Conservation (phyloP, 2,329 filamentous ascomycete genomes). For the Aspergillus chevalieri region DNA sequence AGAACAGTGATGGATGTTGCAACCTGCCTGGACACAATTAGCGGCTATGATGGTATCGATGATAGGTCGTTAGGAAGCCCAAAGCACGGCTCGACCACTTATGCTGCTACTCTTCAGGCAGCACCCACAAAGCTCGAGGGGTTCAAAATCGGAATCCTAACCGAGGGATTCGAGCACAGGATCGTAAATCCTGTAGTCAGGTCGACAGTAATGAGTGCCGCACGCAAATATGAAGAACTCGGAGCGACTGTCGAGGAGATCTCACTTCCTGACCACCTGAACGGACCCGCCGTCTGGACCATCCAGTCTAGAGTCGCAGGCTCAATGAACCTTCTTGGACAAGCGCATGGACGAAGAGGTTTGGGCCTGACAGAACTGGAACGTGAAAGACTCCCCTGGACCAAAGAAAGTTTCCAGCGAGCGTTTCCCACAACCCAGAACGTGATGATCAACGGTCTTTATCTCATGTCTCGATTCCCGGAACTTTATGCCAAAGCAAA, state of each 20-base stretch:
- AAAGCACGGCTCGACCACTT: constrained; percentile 17
- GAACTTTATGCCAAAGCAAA: constrained; percentile 36
- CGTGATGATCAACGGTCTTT: constrained; percentile 36
- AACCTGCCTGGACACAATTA: constrained; percentile 40
- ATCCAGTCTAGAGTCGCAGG: constrained; percentile 35
- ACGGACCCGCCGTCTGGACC: constrained; percentile 47
- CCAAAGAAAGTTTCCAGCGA: constrained; percentile 45
- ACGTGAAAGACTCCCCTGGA: constrained; percentile 42
- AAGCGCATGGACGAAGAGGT: constrained; percentile 44
- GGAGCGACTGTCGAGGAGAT: constrained; percentile 48
- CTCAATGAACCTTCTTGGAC: constrained; percentile 36
- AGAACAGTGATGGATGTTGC: constrained; percentile 38
- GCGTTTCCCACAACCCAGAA: constrained; percentile 42
- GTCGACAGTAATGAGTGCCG: constrained; percentile 39
- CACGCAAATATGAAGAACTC: constrained; percentile 36
- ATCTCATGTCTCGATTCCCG: constrained; percentile 34
- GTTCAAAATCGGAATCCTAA: constrained; percentile 37
- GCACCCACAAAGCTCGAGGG: constrained; percentile 10
- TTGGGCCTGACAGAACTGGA: constrained; percentile 49
- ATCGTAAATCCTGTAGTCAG: constrained; percentile 38
- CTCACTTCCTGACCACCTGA: constrained; percentile 44
- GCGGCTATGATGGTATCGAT: constrained; percentile 46
- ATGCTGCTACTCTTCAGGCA: constrained; percentile 8
- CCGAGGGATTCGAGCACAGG: constrained; percentile 40
- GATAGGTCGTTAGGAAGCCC: constrained; percentile 36